phyloP scores from a whole-genome alignment of 2,329 filamentous ascomycete species.

The Fusarium clavum region DNA sequence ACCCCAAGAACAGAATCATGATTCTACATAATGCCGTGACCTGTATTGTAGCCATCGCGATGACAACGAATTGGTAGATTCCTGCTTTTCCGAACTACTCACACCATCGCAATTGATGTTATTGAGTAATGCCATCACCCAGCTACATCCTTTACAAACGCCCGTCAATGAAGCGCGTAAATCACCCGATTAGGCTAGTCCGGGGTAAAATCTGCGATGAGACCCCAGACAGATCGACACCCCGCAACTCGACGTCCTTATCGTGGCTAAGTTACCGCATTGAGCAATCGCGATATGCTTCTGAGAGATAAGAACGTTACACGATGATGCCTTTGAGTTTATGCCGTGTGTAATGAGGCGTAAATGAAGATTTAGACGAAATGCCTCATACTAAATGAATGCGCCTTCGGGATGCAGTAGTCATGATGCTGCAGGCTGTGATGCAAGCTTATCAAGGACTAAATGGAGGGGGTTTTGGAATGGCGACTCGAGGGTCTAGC shows the following conservation, averaged over 20 bases:
- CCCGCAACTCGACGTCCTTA: slow-evolving; percentile 19
- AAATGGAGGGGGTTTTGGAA: too few relatives aligned
- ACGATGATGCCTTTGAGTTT: background rate
- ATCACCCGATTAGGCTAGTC: slow-evolving; percentile 34
- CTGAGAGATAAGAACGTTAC: slow-evolving; percentile 12
- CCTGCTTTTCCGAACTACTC: background rate
- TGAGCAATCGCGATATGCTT: slow-evolving; percentile 1
- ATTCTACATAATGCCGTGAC: background rate
- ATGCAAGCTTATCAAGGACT: slow-evolving; percentile 10
- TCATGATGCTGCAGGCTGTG: background rate
- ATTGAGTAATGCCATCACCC: background rate
- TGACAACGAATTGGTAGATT: background rate
- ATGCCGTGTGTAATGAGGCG: background rate
- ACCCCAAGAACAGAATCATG: fast-evolving
- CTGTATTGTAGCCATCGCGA: background rate
- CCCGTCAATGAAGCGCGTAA: slow-evolving; percentile 32
- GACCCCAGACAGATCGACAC: slow-evolving; percentile 13
- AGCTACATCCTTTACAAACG: background rate
- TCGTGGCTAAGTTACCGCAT: slow-evolving; percentile 45
- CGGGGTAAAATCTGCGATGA: background rate
- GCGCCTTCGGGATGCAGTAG: background rate
- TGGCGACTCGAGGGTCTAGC: background rate
- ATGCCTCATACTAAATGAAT: background rate
- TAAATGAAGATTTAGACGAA: background rate
- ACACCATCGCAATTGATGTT: fast-evolving